phyloP scores from a whole-genome alignment of 1,139 yeast genomes.

The Hemisphaericaspora lyxosophila region DNA sequence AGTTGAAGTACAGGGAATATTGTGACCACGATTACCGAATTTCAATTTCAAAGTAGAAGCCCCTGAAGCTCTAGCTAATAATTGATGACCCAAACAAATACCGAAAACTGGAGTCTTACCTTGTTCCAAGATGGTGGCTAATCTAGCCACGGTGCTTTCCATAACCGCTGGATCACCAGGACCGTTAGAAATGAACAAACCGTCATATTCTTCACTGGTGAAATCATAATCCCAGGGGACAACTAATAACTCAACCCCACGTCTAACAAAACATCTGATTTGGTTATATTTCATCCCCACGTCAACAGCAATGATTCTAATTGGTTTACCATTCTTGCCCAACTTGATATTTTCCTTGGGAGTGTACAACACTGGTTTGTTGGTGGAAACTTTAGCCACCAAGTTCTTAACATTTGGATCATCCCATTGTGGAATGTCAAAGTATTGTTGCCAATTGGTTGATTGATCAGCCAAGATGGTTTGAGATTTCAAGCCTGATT shows the following conservation, averaged over 20 bases:
- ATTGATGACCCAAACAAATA: constrained; percentile 98
- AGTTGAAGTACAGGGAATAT: constrained; percentile 94
- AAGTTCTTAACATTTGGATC: constrained; percentile 91
- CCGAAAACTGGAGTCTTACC: constrained; percentile 86
- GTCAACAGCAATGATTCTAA: constrained; percentile 87
- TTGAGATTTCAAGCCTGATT: constrained; percentile 38
- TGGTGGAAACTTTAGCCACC: constrained; percentile 85
- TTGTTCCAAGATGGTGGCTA: constrained; percentile 55
- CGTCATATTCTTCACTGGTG: constrained; percentile 77
- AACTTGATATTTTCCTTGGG: constrained; percentile 48
- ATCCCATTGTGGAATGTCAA: constrained; percentile 81
- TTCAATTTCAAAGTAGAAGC: constrained; percentile 89
- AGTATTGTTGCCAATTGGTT: constrained; percentile 57
- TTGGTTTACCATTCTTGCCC: constrained; percentile 70
- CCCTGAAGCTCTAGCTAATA: constrained; percentile 93
- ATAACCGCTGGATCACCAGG: constrained; percentile 98
- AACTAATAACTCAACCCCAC: constrained; percentile 94
- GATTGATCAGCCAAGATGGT: constrained; percentile 22
- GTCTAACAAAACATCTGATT: constrained; percentile 91
- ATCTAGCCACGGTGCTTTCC: constrained; percentile 59
- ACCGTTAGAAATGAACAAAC: constrained; percentile 95
- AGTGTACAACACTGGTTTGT: constrained; percentile 71
- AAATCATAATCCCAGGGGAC: constrained; percentile 96
- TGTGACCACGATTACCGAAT: constrained; percentile 99
- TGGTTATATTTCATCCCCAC: constrained; percentile 99